Evolutionary conservation across 306 rosid species (phyloP), one percentile per base, ranked within the genome.

Genomic region (Vachellia pachyceras): DNA sequence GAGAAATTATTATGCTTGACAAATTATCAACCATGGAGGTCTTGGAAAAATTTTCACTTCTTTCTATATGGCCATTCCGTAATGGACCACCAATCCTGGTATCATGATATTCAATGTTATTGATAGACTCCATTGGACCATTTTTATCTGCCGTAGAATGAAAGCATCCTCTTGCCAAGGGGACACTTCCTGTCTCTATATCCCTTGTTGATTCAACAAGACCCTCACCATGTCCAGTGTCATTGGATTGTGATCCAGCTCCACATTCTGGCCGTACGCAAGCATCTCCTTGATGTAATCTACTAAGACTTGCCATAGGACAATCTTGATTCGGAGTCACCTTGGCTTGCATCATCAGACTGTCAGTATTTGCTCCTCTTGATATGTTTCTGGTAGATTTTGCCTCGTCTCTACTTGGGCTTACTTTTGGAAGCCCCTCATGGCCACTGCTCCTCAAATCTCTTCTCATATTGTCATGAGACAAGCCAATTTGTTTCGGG

Each of bases 1-100:
- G 98, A 85, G 92, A 87, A 66, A 96, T 13, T 67, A 85, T 85
- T 41, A 76, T 5, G 69, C 87, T 77, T 42, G 94, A 85, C 75
- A 89, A 41, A 77, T 89, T 79, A 85, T 90, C 97, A 64, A 92
- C 85, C 86, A 79, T 75, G 60, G 97, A 90, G 68, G 82, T 79
- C 93, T 92, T 91, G 29, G 97, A 87, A 80, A 88, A 83, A 81
- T 86, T 89, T 45, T 87, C 92, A 66, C 88, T 83, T 89, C 78
- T 90, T 69, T 93, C 91, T n/a, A 63, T 80, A 77, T 69, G 88
- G 69, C 84, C 90, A 57, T 57, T 66, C 78, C 69, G 86, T 72
- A 64, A 55, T 17, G 85, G 78, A 60, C 72, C 70, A 47, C 75
- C 81, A n/a, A 68, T 83, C 80, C 91, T 67, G 73, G 79, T 82